Conservation (phyloP, 1,284 basidiomycete species). For the Calocybe gambosa region DNA sequence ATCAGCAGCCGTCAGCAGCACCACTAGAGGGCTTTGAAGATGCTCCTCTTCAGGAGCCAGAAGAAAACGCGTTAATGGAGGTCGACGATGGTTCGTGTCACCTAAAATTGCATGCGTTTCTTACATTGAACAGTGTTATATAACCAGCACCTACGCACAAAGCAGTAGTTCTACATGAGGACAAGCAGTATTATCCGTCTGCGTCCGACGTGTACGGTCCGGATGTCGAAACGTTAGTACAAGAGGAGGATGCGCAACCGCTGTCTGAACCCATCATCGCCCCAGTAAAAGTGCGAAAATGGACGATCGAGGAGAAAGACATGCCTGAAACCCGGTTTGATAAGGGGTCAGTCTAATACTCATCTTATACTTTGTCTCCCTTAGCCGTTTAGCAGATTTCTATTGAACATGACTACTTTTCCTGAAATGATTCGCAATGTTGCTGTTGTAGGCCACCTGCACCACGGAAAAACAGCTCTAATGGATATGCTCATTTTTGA, state of each 20-base stretch:
- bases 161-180: slow-evolving; percentile 91
- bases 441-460: slow-evolving; percentile 90
- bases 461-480: slow-evolving; percentile 96
- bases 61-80: slow-evolving; percentile 69
- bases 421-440: slow-evolving; percentile 96
- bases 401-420: slow-evolving; percentile 88
- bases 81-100: slow-evolving; percentile 58
- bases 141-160: slow-evolving; percentile 65
- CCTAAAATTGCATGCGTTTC: slow-evolving; percentile 14
- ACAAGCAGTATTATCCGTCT: slow-evolving; percentile 97
- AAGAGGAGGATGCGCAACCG: slow-evolving; percentile 97
- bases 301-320: slow-evolving; percentile 88
- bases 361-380: slow-evolving; percentile 8
- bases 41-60: slow-evolving; percentile 47
- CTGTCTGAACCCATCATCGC: slow-evolving; percentile 94
- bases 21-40: slow-evolving; percentile 77
- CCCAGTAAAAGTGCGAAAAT: slow-evolving; percentile 90
- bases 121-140: slow-evolving; percentile 15
- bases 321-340: slow-evolving; percentile 92
- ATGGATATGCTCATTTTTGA: slow-evolving; percentile 97
- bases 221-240: slow-evolving; percentile 94
- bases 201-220: slow-evolving; percentile 90
- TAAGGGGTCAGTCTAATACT: slow-evolving; percentile 63
- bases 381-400: slow-evolving; percentile 52
- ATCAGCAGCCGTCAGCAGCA: slow-evolving; percentile 32